Evolutionary conservation across 163 green algal species (phyloP).

Genomic region (Trebouxia gelatinosa): DNA sequence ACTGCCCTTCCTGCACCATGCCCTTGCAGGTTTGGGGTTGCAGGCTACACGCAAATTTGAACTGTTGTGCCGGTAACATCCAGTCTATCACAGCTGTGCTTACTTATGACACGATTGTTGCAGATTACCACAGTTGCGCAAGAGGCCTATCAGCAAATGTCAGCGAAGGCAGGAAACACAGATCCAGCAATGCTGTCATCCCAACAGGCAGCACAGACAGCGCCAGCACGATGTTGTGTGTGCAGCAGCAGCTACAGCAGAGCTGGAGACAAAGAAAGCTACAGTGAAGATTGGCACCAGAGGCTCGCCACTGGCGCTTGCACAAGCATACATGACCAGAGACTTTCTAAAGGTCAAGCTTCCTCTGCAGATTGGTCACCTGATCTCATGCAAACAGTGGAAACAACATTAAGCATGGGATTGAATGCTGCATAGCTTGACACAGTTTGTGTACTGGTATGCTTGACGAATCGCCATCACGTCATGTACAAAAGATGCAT

Average conservation of each 20-base stretch:
- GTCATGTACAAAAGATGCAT: too few species aligned
- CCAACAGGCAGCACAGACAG: not conserved
- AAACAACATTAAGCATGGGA: too few species aligned
- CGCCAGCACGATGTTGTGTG: not conserved
- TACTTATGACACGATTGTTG: too few species aligned
- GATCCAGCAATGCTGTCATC: not conserved
- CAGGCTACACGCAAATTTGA: too few species aligned
- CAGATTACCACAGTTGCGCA: not conserved
- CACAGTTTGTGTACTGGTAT: too few species aligned
- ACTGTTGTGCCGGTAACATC: too few species aligned
- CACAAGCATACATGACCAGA: conserved; percentile 95
- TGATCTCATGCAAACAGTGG: not conserved
- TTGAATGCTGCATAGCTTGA: too few species aligned
- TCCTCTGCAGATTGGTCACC: too few species aligned
- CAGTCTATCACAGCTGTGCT: too few species aligned
- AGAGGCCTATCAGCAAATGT: not conserved
- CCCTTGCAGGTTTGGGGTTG: too few species aligned
- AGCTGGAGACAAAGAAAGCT: conserved; percentile 5
- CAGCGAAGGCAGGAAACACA: conserved; percentile 3
- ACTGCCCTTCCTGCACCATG: too few species aligned
- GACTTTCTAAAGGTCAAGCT: conserved; percentile 94
- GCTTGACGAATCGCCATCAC: too few species aligned
- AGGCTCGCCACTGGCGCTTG: conserved; percentile 91
- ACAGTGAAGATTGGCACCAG: conserved; percentile 86
- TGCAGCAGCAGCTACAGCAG: conserved; percentile 27